phyloP scores from a whole-genome alignment of 2,329 filamentous ascomycete species.

The Monilinia vaccinii-corymbosi region DNA sequence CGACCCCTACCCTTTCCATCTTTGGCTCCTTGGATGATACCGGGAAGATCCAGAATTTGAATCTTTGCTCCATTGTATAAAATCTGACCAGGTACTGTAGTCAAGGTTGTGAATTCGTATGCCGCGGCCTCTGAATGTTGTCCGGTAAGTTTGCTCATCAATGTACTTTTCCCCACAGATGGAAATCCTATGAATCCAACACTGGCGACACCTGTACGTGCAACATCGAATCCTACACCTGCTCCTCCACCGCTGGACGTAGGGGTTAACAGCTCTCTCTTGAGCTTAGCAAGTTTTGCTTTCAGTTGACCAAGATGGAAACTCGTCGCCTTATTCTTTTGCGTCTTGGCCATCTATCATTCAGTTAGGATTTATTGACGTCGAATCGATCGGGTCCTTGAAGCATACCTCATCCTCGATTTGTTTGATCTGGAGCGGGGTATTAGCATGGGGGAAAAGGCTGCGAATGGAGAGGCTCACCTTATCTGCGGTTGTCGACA shows the following conservation, averaged over 20 bases:
- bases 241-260: conserved; percentile 74
- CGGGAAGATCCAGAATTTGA: conserved; percentile 95
- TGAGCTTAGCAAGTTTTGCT: conserved; percentile 95
- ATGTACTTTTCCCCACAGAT: conserved; percentile 94
- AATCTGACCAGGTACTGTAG: conserved; percentile 93
- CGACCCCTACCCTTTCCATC: conserved; percentile 95
- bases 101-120: conserved; percentile 98
- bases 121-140: conserved; percentile 96
- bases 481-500: conserved; percentile 98
- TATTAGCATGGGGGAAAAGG: conserved; percentile 14
- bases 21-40: conserved; percentile 98
- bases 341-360: conserved; percentile 79
- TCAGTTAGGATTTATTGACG: conserved; percentile 13
- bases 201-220: conserved; percentile 92
- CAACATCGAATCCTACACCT: conserved; percentile 90
- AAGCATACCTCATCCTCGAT: conserved; percentile 80
- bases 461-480: conserved; percentile 34
- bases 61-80: conserved; percentile 94
- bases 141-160: conserved; percentile 90
- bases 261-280: conserved; percentile 88
- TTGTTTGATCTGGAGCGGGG: conserved; percentile 69
- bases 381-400: conserved; percentile 13
- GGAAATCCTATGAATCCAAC: conserved; percentile 98
- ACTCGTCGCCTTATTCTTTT: conserved; percentile 94
- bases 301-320: conserved; percentile 94